Base-by-base conservation (phyloP, 1,284 basidiomycete species). In the Coniophora puteana region DNA sequence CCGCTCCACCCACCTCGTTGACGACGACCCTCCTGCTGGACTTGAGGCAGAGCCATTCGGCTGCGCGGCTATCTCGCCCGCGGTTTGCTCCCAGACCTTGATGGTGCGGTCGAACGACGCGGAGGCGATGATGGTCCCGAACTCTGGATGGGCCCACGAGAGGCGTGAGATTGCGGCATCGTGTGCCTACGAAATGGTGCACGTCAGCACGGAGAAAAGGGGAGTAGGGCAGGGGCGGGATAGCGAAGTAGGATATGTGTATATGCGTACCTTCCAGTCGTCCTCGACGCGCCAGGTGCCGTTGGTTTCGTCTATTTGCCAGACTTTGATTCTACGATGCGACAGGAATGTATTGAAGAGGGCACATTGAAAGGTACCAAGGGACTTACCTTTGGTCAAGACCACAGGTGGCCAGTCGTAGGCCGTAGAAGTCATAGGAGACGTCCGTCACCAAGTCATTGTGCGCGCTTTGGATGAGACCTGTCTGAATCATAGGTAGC, bases 81-180 rank as follows among this genome's bases (percentile, higher is more conserved):
- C 62, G 1, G 65, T 67, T 53, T 89, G 86, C 58, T 93, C 90
- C 91, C 91, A 95, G 14, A 95, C 76, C 62, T 93, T 87, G 41
- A 92, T 86, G 0, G 87, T 89, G 13, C 92, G 78, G 63, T 96
- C 93, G 54, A 91, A 91, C 1, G 87, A 91, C 5, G 80, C 79
- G 1, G 87, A 90, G 0, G 90, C 90, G 41, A 95, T 69, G 41
- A 95, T 76, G 2, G 80, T 78, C 8, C 91, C 92, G 49, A 91
- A 92, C 59, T 93, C 82, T 5, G 93, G 91, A 56, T 93, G 90
- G 2, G 89, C 89, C 84, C 91, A 95, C 41, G 77, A 78, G n/a
- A 94, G 54, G 59, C 78, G 83, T 7, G 89, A 78, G 28, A 93
- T 72, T 1, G 91, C 80, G 8, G 91, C 91, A 53, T 93, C 90